phyloP scores from a whole-genome alignment of 306 rosid species.

The Mimosa pudica region DNA sequence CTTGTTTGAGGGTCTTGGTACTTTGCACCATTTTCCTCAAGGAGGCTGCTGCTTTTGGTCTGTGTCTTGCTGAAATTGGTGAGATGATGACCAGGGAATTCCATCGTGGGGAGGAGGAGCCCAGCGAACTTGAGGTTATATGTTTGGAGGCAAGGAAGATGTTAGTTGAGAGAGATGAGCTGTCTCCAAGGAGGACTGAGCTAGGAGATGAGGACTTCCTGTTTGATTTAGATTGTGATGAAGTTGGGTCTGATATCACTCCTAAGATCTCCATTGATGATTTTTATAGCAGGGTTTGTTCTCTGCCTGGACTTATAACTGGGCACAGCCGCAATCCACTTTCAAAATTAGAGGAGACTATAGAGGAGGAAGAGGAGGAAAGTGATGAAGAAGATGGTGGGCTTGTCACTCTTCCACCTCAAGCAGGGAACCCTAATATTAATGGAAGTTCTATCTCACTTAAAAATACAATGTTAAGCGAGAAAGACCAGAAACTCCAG shows the following conservation, averaged over 20 bases:
- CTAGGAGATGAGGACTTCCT: slow-evolving; percentile 54
- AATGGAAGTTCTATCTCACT: slow-evolving; percentile 65
- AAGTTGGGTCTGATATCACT: slow-evolving; percentile 41
- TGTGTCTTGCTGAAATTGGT: slow-evolving; percentile 92
- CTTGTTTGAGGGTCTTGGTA: slow-evolving; percentile 83
- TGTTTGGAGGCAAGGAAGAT: slow-evolving; percentile 85
- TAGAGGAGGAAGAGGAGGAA: slow-evolving; percentile 74
- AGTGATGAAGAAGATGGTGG: slow-evolving; percentile 53
- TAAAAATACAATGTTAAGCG: slow-evolving; percentile 57
- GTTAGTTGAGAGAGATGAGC: slow-evolving; percentile 64
- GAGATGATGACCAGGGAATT: slow-evolving; percentile 98
- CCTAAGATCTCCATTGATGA: slow-evolving; percentile 48
- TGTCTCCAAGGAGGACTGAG: slow-evolving; percentile 59
- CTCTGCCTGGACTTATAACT: slow-evolving; percentile 45
- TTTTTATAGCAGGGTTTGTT: slow-evolving; percentile 42
- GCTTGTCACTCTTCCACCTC: slow-evolving; percentile 31
- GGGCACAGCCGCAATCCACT: slow-evolving; percentile 61
- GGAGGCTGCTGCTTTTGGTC: slow-evolving; percentile 78
- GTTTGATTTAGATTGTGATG: slow-evolving; percentile 80
- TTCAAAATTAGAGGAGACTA: slow-evolving; percentile 80
- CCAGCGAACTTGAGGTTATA: slow-evolving; percentile 90
- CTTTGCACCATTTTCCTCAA: slow-evolving; percentile 92
- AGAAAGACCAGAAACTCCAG: slow-evolving; percentile 57
- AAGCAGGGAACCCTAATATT: slow-evolving; percentile 45
- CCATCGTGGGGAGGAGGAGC: slow-evolving; percentile 85